phyloP scores from a whole-genome alignment of 2,329 filamentous ascomycete genomes.

The Beauveria medogensis region DNA sequence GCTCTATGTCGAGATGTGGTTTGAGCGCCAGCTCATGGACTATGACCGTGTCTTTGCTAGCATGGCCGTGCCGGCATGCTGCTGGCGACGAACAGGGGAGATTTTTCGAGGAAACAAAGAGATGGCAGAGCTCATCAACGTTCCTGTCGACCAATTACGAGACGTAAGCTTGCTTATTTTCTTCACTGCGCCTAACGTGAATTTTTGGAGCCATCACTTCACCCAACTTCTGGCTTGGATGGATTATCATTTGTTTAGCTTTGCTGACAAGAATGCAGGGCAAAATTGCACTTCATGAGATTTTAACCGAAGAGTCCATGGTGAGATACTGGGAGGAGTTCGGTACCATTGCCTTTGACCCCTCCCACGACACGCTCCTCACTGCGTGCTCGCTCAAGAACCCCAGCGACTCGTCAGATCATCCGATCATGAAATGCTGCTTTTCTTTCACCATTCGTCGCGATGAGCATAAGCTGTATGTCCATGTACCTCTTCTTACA shows the following conservation, averaged over 20 bases:
- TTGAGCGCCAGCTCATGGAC: constrained; percentile 91
- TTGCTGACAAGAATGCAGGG: constrained; percentile 47
- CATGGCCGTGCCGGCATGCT: constrained; percentile 97
- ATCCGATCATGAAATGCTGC: constrained; percentile 79
- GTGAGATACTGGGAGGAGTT: constrained; percentile 99
- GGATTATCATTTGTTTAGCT: background rate
- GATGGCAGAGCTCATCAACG: constrained; percentile 93
- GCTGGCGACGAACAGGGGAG: constrained; percentile 93
- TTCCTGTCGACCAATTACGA: constrained; percentile 81
- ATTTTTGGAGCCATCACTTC: background rate
- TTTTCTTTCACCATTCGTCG: constrained; percentile 96
- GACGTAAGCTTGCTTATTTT: constrained; percentile 56
- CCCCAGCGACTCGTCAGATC: constrained; percentile 59
- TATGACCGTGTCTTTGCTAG: constrained; percentile 97
- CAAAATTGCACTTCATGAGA: constrained; percentile 89
- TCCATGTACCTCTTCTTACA: constrained; percentile 6
- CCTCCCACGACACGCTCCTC: constrained; percentile 85
- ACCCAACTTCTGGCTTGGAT: background rate
- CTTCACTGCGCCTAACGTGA: background rate
- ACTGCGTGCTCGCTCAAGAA: constrained; percentile 89
- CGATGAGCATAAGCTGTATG: constrained; percentile 94
- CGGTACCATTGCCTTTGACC: constrained; percentile 92
- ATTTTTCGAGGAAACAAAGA: constrained; percentile 97
- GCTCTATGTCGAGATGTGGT: constrained; percentile 97
- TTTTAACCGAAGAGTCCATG: constrained; percentile 87